These are phyloP conservation scores for Jasminum sambac DNA, from an alignment of 257 asterid genomes.

Conservation along the genomic window DNA sequence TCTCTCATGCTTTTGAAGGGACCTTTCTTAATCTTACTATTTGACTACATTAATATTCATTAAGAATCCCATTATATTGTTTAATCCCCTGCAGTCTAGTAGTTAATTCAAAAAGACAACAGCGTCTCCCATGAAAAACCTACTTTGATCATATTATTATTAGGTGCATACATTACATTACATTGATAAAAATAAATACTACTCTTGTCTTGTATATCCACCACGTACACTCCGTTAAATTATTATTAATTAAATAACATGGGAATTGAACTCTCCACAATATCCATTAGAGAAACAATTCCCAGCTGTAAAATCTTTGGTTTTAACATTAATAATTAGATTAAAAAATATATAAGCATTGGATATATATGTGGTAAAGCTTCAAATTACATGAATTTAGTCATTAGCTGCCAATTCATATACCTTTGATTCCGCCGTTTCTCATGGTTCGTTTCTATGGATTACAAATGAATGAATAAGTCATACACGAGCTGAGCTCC, in stretches of 20 bases:
- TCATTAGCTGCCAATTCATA: conserved; percentile 29
- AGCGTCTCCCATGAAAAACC: neutral
- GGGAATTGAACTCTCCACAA: neutral
- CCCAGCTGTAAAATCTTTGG: conserved; percentile 35
- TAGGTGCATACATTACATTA: no score
- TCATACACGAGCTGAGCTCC: no score
- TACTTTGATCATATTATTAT: no score
- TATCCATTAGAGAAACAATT: conserved; percentile 22
- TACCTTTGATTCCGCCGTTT: conserved; percentile 44
- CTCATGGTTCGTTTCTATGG: conserved; percentile 14
- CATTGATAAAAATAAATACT: no score
- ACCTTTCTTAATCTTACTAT: neutral
- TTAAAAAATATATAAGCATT: neutral
- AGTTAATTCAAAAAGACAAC: no score
- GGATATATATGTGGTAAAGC: conserved; percentile 11
- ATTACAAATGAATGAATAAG: no score
- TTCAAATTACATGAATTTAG: conserved; percentile 40
- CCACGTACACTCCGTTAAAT: no score
- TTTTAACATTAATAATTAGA: neutral
- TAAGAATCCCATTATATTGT: neutral
- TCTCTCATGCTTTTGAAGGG: neutral
- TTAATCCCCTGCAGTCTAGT: no score
- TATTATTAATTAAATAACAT: no score
- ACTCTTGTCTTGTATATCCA: no score
- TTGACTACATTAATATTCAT: neutral